Evolutionary conservation across 352 stramenopile species (phyloP).

Genomic region (Phytophthora sansomeana): DNA sequence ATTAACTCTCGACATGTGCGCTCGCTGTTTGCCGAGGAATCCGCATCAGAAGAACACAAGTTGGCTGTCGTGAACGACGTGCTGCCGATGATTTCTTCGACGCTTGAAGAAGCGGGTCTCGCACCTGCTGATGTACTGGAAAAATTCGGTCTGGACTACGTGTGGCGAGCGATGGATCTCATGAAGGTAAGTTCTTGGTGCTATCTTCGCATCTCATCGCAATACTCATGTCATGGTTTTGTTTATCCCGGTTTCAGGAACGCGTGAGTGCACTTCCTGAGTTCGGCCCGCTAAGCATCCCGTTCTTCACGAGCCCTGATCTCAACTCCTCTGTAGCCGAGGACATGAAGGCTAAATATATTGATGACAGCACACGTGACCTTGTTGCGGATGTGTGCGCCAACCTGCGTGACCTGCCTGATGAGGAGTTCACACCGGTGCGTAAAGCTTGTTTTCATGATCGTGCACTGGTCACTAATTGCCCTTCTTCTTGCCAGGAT

Average conservation of each 20-base stretch:
- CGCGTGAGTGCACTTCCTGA: slow-evolving; percentile 81
- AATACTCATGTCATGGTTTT: not conserved
- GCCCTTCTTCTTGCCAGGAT: slow-evolving; percentile 48
- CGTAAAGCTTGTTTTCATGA: slow-evolving; percentile 1
- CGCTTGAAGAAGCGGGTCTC: slow-evolving; percentile 44
- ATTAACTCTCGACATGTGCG: slow-evolving; percentile 92
- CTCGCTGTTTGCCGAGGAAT: slow-evolving; percentile 67
- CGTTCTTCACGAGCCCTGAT: slow-evolving; percentile 76
- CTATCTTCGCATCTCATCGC: not conserved
- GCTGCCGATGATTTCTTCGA: slow-evolving; percentile 67
- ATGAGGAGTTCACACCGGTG: slow-evolving; percentile 78
- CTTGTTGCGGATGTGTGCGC: slow-evolving; percentile 59
- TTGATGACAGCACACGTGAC: slow-evolving; percentile 64
- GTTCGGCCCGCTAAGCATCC: slow-evolving; percentile 78
- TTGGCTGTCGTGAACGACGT: slow-evolving; percentile 63
- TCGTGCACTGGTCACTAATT: slow-evolving; percentile 1
- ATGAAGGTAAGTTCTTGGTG: slow-evolving; percentile 68
- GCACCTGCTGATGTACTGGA: slow-evolving; percentile 50
- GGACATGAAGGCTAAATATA: slow-evolving; percentile 82
- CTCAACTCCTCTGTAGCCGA: slow-evolving; percentile 55
- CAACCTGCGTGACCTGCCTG: slow-evolving; percentile 55
- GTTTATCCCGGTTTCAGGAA: slow-evolving; percentile 48
- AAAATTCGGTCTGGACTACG: slow-evolving; percentile 70
- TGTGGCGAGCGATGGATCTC: slow-evolving; percentile 78
- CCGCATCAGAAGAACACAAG: slow-evolving; percentile 49